Conservation (phyloP, 2,329 filamentous ascomycete genomes). For the Ustulina deusta region DNA sequence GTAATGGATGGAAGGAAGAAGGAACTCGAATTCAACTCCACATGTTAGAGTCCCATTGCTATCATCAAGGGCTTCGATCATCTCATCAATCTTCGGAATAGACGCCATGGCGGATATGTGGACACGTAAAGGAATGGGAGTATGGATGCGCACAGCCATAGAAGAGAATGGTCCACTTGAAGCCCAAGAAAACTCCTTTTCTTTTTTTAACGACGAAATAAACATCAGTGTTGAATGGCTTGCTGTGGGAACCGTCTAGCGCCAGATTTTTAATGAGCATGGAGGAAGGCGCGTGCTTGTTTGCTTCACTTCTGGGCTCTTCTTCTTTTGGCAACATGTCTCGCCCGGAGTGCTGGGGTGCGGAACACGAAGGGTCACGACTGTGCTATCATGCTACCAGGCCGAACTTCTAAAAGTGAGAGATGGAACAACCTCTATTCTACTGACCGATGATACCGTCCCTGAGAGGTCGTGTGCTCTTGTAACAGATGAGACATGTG, state of each 20-base stretch:
- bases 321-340: background rate
- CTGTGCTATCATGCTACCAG: background rate
- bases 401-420: no score
- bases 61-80: slow-evolving; percentile 42
- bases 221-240: background rate
- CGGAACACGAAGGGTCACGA: background rate
- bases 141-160: background rate
- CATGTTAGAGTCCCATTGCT: slow-evolving; percentile 41
- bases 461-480: background rate
- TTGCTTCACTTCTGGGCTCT: background rate
- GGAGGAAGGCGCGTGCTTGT: background rate
- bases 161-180: background rate
- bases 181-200: background rate
- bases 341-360: background rate
- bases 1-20: slow-evolving; percentile 30
- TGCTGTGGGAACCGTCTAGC: no score
- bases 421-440: no score
- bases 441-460: background rate
- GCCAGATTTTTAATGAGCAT: background rate
- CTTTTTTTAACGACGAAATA: background rate
- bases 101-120: background rate
- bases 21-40: slow-evolving; percentile 48
- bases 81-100: slow-evolving; percentile 36
- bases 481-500: background rate
- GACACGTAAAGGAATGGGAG: background rate